Base-by-base conservation (phyloP, 805 yeast species). In the Yamadazyma nakazawae region DNA sequence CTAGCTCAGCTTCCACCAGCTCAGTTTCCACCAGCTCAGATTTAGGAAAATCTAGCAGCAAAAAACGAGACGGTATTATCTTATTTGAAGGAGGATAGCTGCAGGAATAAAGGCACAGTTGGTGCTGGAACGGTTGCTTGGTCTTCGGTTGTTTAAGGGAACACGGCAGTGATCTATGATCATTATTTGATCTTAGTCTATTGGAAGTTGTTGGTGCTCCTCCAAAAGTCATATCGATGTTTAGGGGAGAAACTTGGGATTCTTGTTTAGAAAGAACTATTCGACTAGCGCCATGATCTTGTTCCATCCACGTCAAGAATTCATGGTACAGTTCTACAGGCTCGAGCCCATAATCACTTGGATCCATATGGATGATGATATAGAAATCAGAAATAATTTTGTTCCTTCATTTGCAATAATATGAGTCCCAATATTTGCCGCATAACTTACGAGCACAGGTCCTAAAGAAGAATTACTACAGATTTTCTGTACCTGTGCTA, bases 271-370 rank as follows among this genome's bases (percentile, higher is more conserved):
- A 8, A 28, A 54, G 25, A 3, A 41, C 35, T 16, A 59, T 51
- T 35, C 50, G 43, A 44, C 49, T 42, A 42, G 52, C 53, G 37
- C 47, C 48, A 37, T 47, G 57, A 32, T 57, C 54, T 19, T 57
- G 47, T 38, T 57, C 60, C 55, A 62, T 58, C 40, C 48, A 57
- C 25, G 48, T 56, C 39, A 62, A 53, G 40, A 62, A 62, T 41
- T 60, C 63, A 42, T 57, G 53, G 42, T 61, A 58, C 60, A 58
- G 63, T 37, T 60, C 63, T 36, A 58, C 57, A 24, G 55, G 39
- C 24, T 45, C 32, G 11, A 41, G 30, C 12, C 31, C 37, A n/a
- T 26, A 17, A 26, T 18, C 32, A 12, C 25, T 21, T 4, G 13
- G 40, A 37, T 37, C 40, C 40, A 37, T 37, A 37, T 8, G 21